Percentiles rank a stretch among this genome's conserved stretches.
Conservation (phyloP, 305 asterid species). For the Fraxinus dipetala region DNA sequence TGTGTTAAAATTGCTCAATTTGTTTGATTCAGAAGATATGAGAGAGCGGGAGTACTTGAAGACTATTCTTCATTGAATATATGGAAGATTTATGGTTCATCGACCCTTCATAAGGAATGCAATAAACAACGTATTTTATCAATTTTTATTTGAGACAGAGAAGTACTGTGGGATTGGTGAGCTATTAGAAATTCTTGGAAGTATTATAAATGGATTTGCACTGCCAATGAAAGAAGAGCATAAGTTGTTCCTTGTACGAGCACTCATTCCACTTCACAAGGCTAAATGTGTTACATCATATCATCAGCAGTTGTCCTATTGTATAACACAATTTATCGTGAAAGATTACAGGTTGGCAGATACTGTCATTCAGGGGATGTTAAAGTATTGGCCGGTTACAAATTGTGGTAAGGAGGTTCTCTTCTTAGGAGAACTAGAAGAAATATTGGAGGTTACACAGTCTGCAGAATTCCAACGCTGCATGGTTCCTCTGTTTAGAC, state of each 20-base stretch:
- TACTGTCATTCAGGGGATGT: slow-evolving; percentile 60
- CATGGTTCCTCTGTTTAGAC: slow-evolving; percentile 81
- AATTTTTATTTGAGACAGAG: slow-evolving; percentile 76
- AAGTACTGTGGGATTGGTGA: slow-evolving; percentile 70
- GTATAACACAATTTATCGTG: slow-evolving; percentile 72
- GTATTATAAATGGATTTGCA: slow-evolving; percentile 82
- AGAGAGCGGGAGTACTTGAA: slow-evolving; percentile 89
- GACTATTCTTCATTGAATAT: slow-evolving; percentile 76
- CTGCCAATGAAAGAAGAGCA: slow-evolving; percentile 95
- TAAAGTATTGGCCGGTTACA: slow-evolving; percentile 82
- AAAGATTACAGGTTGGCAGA: slow-evolving; percentile 82
- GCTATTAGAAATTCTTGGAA: slow-evolving; percentile 75
- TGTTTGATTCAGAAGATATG: slow-evolving; percentile 77
- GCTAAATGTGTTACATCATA: slow-evolving; percentile 54
- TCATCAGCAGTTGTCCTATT: slow-evolving; percentile 76
- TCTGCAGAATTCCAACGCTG: slow-evolving; percentile 72
- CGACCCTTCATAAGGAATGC: slow-evolving; percentile 78
- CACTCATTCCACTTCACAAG: slow-evolving; percentile 81
- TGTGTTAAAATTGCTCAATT: slow-evolving; percentile 57
- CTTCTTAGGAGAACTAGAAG: slow-evolving; percentile 83
- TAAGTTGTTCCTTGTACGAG: slow-evolving; percentile 74
- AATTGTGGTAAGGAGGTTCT: slow-evolving; percentile 87
- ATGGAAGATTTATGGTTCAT: slow-evolving; percentile 88
- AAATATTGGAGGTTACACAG: slow-evolving; percentile 73
- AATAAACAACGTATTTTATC: slow-evolving; percentile 60